Conservation (phyloP, 345 rosid genomes). For the Geranium rotundifolium region DNA sequence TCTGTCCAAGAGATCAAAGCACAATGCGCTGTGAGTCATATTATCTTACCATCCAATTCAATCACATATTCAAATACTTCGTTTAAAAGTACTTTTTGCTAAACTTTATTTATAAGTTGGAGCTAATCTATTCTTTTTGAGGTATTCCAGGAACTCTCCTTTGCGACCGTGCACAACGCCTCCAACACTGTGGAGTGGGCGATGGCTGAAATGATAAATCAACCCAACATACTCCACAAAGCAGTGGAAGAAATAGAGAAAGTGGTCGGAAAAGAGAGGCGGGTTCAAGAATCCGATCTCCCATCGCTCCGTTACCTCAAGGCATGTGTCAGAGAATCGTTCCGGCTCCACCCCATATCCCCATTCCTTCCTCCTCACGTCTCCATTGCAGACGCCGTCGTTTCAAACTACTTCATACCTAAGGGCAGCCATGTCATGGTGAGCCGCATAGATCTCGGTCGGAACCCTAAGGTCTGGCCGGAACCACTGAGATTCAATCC, state of each 20-base stretch:
- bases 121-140: too few species aligned
- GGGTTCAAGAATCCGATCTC: constrained; percentile 8
- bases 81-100: background rate
- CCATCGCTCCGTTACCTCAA: constrained; percentile 7
- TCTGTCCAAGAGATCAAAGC: constrained; percentile 33
- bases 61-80: too few species aligned
- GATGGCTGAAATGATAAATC: constrained; percentile 35
- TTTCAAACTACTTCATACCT: too few species aligned
- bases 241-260: constrained; percentile 35
- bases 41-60: too few species aligned
- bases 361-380: background rate
- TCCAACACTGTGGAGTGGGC: constrained; percentile 42
- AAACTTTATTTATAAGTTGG: too few species aligned
- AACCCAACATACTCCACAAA: constrained; percentile 27
- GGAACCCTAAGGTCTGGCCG: too few species aligned
- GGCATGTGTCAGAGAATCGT: constrained; percentile 6
- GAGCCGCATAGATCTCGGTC: too few species aligned
- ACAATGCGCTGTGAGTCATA: constrained; percentile 24
- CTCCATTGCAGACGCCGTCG: too few species aligned
- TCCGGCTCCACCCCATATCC: constrained; percentile 9
- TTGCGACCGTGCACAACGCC: constrained; percentile 35
- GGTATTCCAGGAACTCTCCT: constrained; percentile 35
- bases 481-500: too few species aligned
- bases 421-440: too few species aligned
- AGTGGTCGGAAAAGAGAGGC: constrained; percentile 26